Evolutionary conservation across 2,329 filamentous ascomycete species (phyloP).

Genomic region (Apiospora koreana): DNA sequence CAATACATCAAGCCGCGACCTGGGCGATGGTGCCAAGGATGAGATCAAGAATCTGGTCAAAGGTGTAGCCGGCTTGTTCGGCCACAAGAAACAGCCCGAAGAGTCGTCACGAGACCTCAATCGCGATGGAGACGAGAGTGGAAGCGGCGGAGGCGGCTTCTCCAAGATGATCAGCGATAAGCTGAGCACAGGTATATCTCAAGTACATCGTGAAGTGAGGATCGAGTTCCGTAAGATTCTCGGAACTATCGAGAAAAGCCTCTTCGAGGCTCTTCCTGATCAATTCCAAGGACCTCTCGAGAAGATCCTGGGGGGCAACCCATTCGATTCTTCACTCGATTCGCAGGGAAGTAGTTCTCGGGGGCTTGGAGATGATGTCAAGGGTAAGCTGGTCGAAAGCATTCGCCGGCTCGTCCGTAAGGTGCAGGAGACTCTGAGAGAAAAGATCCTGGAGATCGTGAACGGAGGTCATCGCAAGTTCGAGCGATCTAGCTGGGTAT

Average conservation of each 20-base stretch:
- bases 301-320: conserved; percentile 48
- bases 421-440: conserved; percentile 46
- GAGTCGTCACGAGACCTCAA: conserved; percentile 35
- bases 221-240: conserved; percentile 47
- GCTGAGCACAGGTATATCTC: conserved; percentile 44
- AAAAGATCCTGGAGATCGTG: conserved; percentile 46
- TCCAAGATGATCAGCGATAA: conserved; percentile 49
- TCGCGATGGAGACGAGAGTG: conserved; percentile 25
- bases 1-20: conserved; percentile 41
- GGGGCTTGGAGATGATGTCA: conserved; percentile 45
- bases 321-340: conserved; percentile 46
- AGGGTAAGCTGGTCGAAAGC: conserved; percentile 44
- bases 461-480: conserved; percentile 50
- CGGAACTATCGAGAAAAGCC: conserved; percentile 44
- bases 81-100: conserved; percentile 35
- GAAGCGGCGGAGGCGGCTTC: conserved; percentile 37
- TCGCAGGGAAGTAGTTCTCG: conserved; percentile 29
- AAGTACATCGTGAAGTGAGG: conserved; percentile 45
- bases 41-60: conserved; percentile 47
- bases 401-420: conserved; percentile 45
- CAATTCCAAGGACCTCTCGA: conserved; percentile 44
- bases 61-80: conserved; percentile 43
- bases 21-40: conserved; percentile 44
- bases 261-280: conserved; percentile 47
- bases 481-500: conserved; percentile 46